Conservation (phyloP, 2,329 filamentous ascomycete genomes). For the Fusarium anguioides region DNA sequence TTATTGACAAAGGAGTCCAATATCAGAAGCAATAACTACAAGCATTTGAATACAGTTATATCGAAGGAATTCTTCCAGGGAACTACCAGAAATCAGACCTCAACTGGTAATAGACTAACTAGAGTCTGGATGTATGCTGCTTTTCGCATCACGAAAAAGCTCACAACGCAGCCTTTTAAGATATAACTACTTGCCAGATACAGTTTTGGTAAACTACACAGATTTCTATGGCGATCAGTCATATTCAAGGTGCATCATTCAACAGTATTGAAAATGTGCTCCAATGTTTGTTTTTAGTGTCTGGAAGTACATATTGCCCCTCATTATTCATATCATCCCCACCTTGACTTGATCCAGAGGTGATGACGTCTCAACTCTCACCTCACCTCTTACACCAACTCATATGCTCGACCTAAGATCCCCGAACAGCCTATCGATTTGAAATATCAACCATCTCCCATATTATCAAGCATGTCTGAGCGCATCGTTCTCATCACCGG, state of each 20-base stretch:
- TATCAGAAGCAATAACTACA: no score
- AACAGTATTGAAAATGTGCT: not conserved
- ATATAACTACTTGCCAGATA: no score
- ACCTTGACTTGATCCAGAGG: slow-evolving; percentile 13
- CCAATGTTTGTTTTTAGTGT: not conserved
- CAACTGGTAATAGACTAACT: no score
- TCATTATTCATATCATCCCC: slow-evolving; percentile 33
- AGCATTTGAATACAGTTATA: no score
- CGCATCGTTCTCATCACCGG: slow-evolving; percentile 79
- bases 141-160: no score
- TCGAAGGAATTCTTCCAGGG: no score
- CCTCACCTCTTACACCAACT: slow-evolving; percentile 3
- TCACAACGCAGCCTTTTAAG: no score
- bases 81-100: no score
- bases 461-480: slow-evolving; percentile 16
- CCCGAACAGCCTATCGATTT: not conserved
- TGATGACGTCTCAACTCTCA: slow-evolving; percentile 28
- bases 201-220: not conserved
- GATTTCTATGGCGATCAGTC: not conserved
- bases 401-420: not conserved
- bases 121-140: no score
- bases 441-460: not conserved
- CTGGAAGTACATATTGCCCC: slow-evolving; percentile 12
- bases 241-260: not conserved
- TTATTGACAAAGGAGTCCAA: no score